A percentile compares a stretch with the other conserved stretches of the same genome.
These are phyloP conservation scores for Macadamia tetraphylla DNA, from an alignment of 164 flowering plant species.

Conservation along the genomic window DNA sequence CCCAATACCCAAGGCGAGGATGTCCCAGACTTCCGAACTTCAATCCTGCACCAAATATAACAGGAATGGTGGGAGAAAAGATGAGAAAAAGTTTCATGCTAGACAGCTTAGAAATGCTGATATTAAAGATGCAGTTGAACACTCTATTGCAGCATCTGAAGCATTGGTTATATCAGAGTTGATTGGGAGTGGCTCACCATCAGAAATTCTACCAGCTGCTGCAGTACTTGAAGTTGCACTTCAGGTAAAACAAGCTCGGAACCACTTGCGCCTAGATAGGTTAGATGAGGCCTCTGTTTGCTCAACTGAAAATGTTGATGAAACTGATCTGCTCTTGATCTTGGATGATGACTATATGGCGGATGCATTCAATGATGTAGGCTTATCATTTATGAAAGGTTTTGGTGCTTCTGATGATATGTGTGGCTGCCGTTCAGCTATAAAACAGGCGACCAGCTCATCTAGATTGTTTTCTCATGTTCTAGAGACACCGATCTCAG, in stretches of 20 bases:
- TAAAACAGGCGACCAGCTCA: slow-evolving; percentile 10
- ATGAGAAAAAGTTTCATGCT: slow-evolving; percentile 14
- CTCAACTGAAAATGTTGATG: slow-evolving; percentile 22
- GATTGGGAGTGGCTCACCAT: slow-evolving; percentile 22
- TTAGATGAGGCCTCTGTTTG: slow-evolving; percentile 16
- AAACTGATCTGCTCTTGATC: slow-evolving; percentile 48
- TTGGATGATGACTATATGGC: slow-evolving; percentile 55
- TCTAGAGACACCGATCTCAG: slow-evolving; percentile 35
- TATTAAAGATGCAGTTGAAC: slow-evolving; percentile 52
- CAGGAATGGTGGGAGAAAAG: slow-evolving; percentile 9
- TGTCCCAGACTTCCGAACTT: slow-evolving; percentile 2
- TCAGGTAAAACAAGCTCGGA: slow-evolving; percentile 62
- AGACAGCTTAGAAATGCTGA: slow-evolving; percentile 22
- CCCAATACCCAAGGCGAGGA: slow-evolving; percentile 9
- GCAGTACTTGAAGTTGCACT: slow-evolving; percentile 67
- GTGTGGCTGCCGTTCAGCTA: slow-evolving; percentile 15
- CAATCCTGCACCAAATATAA: slow-evolving; percentile 6
- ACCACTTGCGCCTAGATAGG: slow-evolving; percentile 15
- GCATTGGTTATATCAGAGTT: slow-evolving; percentile 71
- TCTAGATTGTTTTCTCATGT: slow-evolving; percentile 26
- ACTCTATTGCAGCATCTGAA: slow-evolving; percentile 82
- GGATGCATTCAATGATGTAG: slow-evolving; percentile 73
- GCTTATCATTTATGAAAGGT: slow-evolving; percentile 18
- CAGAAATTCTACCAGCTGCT: slow-evolving; percentile 28
- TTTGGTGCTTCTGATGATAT: slow-evolving; percentile 15